phyloP scores from a whole-genome alignment of 1,284 basidiomycete genomes.

The Inonotus obliquus region DNA sequence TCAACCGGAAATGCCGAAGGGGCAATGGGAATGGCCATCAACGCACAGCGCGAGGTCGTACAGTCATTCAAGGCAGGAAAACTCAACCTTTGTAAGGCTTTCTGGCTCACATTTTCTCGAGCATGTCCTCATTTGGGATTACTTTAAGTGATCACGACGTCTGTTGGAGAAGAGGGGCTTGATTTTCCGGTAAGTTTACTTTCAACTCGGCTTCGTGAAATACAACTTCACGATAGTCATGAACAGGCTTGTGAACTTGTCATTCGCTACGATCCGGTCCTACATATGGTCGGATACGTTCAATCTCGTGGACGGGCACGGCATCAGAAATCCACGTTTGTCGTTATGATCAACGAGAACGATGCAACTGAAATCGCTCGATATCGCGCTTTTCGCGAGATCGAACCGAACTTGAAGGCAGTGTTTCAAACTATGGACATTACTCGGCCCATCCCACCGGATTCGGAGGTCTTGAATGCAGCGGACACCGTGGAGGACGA shows the following conservation, averaged over 20 bases:
- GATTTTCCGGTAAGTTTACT: constrained; percentile 64
- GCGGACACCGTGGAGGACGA: constrained; percentile 44
- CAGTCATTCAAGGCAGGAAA: constrained; percentile 57
- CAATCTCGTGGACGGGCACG: constrained; percentile 83
- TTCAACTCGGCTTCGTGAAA: constrained; percentile 9
- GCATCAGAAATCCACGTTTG: constrained; percentile 66
- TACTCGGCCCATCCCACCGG: constrained; percentile 12
- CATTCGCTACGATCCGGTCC: constrained; percentile 72
- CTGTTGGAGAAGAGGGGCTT: constrained; percentile 84
- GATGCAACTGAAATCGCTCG: constrained; percentile 47
- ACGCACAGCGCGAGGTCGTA: constrained; percentile 54
- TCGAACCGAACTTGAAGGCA: constrained; percentile 58
- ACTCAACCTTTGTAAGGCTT: constrained; percentile 61
- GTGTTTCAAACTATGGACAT: constrained; percentile 52
- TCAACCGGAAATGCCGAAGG: constrained; percentile 32
- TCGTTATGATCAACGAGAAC: constrained; percentile 71
- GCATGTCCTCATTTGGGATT: not conserved
- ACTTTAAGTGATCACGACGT: constrained; percentile 70
- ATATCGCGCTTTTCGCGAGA: constrained; percentile 53
- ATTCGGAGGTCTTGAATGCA: constrained; percentile 36
- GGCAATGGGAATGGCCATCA: constrained; percentile 47
- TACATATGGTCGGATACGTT: constrained; percentile 77
- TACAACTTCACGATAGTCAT: not conserved
- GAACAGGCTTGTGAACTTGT: constrained; percentile 76
- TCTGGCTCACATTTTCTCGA: not conserved